Base-by-base conservation (phyloP, 352 stramenopile species). In the Phytopythium vexans region DNA sequence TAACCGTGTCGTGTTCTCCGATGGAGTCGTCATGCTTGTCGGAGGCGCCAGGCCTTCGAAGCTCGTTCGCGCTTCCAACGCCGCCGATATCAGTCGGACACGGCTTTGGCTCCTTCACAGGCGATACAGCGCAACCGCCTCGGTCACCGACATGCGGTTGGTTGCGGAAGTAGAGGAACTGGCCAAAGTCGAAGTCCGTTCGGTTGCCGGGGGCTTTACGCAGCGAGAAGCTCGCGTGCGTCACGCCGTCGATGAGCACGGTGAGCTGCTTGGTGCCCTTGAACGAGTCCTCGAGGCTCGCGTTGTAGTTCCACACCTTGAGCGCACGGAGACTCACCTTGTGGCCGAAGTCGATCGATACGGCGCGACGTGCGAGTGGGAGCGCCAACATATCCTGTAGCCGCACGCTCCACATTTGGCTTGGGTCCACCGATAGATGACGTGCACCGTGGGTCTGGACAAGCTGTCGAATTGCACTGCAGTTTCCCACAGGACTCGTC, bases 221-320 rank as follows among this genome's bases (percentile, higher is more conserved):
- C 8, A 95, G 61, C 14, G 87, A 86, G 36, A 76, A 82, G 15
- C 70, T 72, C 31, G 58, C 68, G 52, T 77, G 65, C 1, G 68
- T 66, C 1, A 55, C 54, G 15, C 73, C 72, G 47, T 92, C 79
- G 41, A 90, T 48, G 36, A 67, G 66, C 27, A 91, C 55, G 1
- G 57, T 60, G 45, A 89, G 68, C 45, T 82, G 69, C 41, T 92
- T 90, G 31, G 65, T 74, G 7, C 82, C 82, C 66, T 89, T 88
- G 57, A 79, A 88, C 7, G 77, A 88, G n/a, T 88, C 78, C 14
- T 92, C 85, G 1, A 86, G 59, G 33, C 69, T 77, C 35, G 77
- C 74, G 64, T 91, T 92, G 68, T 90, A 90, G 41, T 92, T 90
- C 79, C 80, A 91, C 21, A 89, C 61, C 46, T 86, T 86, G 38